Conservation (phyloP, 495 filamentous ascomycete genomes). For the Tuber calosporum region DNA sequence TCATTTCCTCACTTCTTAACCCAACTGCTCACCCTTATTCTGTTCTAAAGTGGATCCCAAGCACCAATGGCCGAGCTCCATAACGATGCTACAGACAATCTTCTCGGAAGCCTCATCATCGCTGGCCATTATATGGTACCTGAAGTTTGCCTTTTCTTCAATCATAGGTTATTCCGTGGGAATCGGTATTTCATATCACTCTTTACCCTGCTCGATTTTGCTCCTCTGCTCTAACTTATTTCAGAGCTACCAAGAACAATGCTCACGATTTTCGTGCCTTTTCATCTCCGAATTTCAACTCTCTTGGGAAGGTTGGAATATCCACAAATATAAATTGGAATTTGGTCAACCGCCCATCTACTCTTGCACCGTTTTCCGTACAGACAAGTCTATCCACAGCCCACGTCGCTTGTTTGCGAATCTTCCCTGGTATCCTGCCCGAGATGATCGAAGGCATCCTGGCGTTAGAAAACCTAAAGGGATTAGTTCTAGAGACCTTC, state of each 20-base stretch:
- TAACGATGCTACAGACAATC: constrained; percentile 92
- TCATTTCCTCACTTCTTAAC: constrained; percentile 5
- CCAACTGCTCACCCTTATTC: background rate
- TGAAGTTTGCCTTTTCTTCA: constrained; percentile 94
- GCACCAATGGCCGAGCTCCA: constrained; percentile 87
- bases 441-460: constrained; percentile 91
- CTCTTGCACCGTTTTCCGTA: constrained; percentile 66
- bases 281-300: constrained; percentile 70
- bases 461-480: constrained; percentile 65
- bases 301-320: constrained; percentile 72
- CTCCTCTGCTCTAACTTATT: background rate
- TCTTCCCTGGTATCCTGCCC: constrained; percentile 92
- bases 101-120: constrained; percentile 85
- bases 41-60: constrained; percentile 57
- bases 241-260: constrained; percentile 69
- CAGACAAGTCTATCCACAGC: constrained; percentile 65
- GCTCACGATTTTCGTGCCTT: constrained; percentile 83
- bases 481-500: constrained; percentile 88
- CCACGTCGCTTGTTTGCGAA: constrained; percentile 84
- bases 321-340: constrained; percentile 80
- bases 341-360: constrained; percentile 65
- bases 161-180: constrained; percentile 83
- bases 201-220: background rate
- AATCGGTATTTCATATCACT: constrained; percentile 51
- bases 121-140: constrained; percentile 95